phyloP scores from a whole-genome alignment of 2,329 filamentous ascomycete genomes.

The Exserohilum rostratum region DNA sequence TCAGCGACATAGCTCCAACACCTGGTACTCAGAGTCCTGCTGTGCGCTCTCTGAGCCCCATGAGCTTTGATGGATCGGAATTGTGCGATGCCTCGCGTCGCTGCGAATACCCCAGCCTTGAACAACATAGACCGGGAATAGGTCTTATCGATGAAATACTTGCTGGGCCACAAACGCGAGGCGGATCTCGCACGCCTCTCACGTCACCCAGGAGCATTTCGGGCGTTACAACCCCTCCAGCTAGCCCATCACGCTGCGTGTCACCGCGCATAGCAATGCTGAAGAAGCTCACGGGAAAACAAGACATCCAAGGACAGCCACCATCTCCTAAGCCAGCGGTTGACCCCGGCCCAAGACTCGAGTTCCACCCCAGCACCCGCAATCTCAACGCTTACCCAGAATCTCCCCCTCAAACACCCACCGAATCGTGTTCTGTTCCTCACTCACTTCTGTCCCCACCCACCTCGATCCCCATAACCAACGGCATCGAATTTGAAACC shows the following conservation, averaged over 20 bases:
- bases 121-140: conserved; percentile 17
- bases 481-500: conserved; percentile 33
- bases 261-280: conserved; percentile 39
- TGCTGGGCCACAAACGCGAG: background rate
- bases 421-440: background rate
- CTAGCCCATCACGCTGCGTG: conserved; percentile 21
- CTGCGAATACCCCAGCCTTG: conserved; percentile 22
- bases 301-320: conserved; percentile 16
- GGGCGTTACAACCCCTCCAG: conserved; percentile 12
- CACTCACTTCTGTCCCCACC: background rate
- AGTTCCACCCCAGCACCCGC: conserved; percentile 5
- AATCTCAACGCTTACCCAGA: background rate
- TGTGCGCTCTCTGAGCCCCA: conserved; percentile 21
- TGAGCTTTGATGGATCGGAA: conserved; percentile 36
- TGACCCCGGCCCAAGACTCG: background rate
- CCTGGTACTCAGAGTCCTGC: conserved; percentile 18
- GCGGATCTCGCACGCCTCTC: conserved; percentile 1
- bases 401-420: background rate
- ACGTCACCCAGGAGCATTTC: background rate
- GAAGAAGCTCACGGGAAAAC: conserved; percentile 28
- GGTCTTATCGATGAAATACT: conserved; percentile 25
- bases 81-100: conserved; percentile 28
- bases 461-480: conserved; percentile 34
- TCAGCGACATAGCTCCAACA: conserved; percentile 15
- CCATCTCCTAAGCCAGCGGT: conserved; percentile 5